Evolutionary conservation across 1,139 yeast species (phyloP).

Genomic region (Protomyces lactucae-debilis): DNA sequence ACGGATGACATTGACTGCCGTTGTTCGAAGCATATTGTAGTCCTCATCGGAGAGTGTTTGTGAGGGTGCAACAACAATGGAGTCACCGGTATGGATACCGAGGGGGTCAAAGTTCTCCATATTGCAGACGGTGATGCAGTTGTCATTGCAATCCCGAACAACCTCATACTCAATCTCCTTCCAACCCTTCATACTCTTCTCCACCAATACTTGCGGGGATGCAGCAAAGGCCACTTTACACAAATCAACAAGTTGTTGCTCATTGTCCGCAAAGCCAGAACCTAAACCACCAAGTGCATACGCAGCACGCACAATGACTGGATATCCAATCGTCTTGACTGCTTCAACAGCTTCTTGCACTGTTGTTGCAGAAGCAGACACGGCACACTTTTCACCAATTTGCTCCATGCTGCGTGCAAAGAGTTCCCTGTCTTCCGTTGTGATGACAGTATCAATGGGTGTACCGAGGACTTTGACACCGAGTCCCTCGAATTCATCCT

Average conservation of each 20-base stretch:
- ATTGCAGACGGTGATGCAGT: conserved; percentile 98
- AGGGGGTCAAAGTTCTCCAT: conserved; percentile 99
- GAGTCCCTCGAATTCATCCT: conserved; percentile 85
- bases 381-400: conserved; percentile 90
- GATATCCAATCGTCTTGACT: conserved; percentile 83
- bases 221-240: conserved; percentile 92
- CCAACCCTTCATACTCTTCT: conserved; percentile 98
- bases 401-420: conserved; percentile 93
- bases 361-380: conserved; percentile 76
- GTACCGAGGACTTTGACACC: conserved; percentile 97
- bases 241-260: conserved; percentile 71
- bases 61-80: conserved; percentile 97
- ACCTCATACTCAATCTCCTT: conserved; percentile 98
- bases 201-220: conserved; percentile 93
- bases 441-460: conserved; percentile 88
- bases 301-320: conserved; percentile 96
- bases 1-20: conserved; percentile 95
- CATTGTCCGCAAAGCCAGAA: conserved; percentile 94
- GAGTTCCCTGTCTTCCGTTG: conserved; percentile 95
- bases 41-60: conserved; percentile 97
- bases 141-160: conserved; percentile 94
- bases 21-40: conserved; percentile 94
- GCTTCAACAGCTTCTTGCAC: conserved; percentile 79
- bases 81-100: conserved; percentile 98
- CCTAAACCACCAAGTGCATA: conserved; percentile 97